These are phyloP conservation scores for Ceratobasidium sp. DNA, from an alignment of 1,284 basidiomycete species.

Conservation along the genomic window DNA sequence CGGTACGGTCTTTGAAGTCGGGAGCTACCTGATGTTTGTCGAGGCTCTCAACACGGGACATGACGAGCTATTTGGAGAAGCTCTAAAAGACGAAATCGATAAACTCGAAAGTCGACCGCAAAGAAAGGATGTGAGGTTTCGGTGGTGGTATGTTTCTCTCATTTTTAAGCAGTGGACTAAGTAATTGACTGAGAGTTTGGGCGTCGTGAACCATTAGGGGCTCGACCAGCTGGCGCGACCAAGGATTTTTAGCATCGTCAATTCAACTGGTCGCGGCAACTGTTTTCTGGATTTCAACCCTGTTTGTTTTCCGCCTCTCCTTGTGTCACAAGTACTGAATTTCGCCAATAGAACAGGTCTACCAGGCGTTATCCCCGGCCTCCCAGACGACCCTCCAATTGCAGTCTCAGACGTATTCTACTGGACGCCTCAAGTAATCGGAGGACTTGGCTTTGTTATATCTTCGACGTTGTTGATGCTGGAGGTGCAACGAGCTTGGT, in stretches of 20 bases:
- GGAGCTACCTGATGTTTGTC: slow-evolving; percentile 63
- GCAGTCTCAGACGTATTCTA: slow-evolving; percentile 58
- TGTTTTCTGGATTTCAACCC: slow-evolving; percentile 70
- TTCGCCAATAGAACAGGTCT: slow-evolving; percentile 61
- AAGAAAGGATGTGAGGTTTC: slow-evolving; percentile 13
- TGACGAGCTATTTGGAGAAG: slow-evolving; percentile 29
- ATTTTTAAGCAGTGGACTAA: no score
- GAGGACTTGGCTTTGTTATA: slow-evolving; percentile 69
- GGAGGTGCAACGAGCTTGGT: slow-evolving; percentile 71
- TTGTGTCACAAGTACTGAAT: neutral
- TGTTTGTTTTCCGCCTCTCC: slow-evolving; percentile 53
- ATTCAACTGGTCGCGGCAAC: slow-evolving; percentile 67
- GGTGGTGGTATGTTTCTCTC: slow-evolving; percentile 6
- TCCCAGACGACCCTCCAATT: slow-evolving; percentile 59
- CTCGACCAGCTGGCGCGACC: slow-evolving; percentile 60
- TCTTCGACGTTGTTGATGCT: slow-evolving; percentile 68
- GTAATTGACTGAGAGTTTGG: no score
- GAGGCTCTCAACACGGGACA: slow-evolving; percentile 62
- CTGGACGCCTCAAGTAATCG: slow-evolving; percentile 71
- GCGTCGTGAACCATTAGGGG: neutral
- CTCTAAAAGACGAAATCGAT: slow-evolving; percentile 28
- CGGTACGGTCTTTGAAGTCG: slow-evolving; percentile 68
- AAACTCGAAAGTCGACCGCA: slow-evolving; percentile 2
- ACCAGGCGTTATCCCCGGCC: slow-evolving; percentile 63
- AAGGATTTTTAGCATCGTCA: slow-evolving; percentile 68